Conservation (phyloP, 768 basidiomycete genomes). For the Lepiota brunneoincarnata region DNA sequence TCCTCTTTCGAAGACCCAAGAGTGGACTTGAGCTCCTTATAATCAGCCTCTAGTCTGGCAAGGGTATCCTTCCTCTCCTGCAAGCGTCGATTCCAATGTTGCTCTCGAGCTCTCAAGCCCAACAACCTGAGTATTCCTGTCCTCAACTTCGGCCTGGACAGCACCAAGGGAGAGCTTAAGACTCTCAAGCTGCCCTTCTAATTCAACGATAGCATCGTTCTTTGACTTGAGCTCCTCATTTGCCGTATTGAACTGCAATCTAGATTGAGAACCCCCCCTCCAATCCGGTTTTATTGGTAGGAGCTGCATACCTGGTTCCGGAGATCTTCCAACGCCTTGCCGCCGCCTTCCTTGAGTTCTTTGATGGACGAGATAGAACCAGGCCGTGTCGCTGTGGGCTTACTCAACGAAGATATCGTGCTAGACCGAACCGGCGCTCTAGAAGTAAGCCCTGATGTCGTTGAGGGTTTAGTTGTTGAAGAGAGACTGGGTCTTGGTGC, state of each 20-base stretch:
- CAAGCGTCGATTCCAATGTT: constrained; percentile 47
- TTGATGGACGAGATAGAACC: constrained; percentile 71
- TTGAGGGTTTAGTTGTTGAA: constrained; percentile 37
- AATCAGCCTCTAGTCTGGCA: constrained; percentile 29
- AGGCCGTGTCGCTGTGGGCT: not conserved
- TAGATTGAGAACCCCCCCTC: constrained; percentile 1
- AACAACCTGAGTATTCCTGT: constrained; percentile 41
- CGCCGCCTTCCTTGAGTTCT: constrained; percentile 62
- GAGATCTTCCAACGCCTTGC: constrained; percentile 48
- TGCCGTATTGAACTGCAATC: constrained; percentile 56
- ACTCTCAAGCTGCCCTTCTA: constrained; percentile 51
- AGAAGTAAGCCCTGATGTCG: constrained; percentile 31
- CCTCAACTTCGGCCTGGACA: constrained; percentile 43
- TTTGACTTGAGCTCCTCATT: constrained; percentile 53
- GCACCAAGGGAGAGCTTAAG: constrained; percentile 49
- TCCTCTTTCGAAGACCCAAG: constrained; percentile 45
- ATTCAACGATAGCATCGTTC: constrained; percentile 41
- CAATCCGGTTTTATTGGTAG: not conserved
- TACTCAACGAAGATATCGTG: constrained; percentile 4
- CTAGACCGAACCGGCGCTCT: not conserved
- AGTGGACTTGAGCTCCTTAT: constrained; percentile 28
- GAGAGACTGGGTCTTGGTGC: constrained; percentile 30
- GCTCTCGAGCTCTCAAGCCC: constrained; percentile 49
- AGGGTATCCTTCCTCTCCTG: constrained; percentile 39
- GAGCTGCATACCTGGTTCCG: constrained; percentile 51